Conservation (phyloP, 2,329 filamentous ascomycete species). For the Trichoderma lentiforme region DNA sequence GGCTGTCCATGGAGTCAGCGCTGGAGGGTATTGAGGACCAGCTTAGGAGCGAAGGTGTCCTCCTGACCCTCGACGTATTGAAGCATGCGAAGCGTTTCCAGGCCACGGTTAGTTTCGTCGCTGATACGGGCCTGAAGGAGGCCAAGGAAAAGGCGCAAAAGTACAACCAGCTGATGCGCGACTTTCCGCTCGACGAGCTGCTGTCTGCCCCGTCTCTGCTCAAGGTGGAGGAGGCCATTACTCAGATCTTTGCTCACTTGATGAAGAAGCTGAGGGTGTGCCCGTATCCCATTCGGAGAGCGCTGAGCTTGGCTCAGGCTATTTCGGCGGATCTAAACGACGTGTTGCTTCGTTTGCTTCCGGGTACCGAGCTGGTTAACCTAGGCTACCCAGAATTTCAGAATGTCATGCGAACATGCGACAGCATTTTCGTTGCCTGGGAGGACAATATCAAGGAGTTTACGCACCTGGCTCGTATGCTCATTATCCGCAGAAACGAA, state of each 20-base stretch:
- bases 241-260: slow-evolving; percentile 86
- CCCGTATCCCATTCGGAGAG: slow-evolving; percentile 88
- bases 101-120: slow-evolving; percentile 92
- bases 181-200: slow-evolving; percentile 93
- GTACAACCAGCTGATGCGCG: slow-evolving; percentile 98
- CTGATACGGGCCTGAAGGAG: slow-evolving; percentile 94
- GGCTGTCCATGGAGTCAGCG: slow-evolving; percentile 94
- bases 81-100: slow-evolving; percentile 98
- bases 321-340: slow-evolving; percentile 91
- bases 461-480: slow-evolving; percentile 93
- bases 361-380: slow-evolving; percentile 84
- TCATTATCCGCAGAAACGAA: slow-evolving; percentile 87
- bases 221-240: slow-evolving; percentile 85
- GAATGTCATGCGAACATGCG: slow-evolving; percentile 76
- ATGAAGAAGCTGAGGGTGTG: slow-evolving; percentile 98
- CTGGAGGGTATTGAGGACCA: slow-evolving; percentile 89
- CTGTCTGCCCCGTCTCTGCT: slow-evolving; percentile 84
- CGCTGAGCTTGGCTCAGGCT: slow-evolving; percentile 90
- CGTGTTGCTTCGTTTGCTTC: slow-evolving; percentile 79
- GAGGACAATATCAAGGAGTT: slow-evolving; percentile 97
- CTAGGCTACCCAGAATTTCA: slow-evolving; percentile 90
- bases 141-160: slow-evolving; percentile 95
- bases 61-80: slow-evolving; percentile 87
- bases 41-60: slow-evolving; percentile 81
- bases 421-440: slow-evolving; percentile 87